Evolutionary conservation across 2,329 filamentous ascomycete genomes (phyloP), one percentile per base, ranked within the genome.

Genomic region (Coniochaeta hoffmannii): DNA sequence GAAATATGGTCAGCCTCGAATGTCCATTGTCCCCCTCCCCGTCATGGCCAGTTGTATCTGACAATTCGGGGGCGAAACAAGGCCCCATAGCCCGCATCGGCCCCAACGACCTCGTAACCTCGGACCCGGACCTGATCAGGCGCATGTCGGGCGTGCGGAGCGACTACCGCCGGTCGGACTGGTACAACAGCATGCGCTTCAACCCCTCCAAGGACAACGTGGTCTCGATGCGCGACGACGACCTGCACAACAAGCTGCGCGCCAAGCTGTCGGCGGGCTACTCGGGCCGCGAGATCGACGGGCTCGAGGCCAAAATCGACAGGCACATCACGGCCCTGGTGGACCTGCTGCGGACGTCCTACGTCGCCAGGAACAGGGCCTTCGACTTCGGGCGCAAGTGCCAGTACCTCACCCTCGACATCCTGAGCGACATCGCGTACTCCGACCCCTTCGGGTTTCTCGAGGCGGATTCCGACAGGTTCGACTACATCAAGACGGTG

Each of bases 341-440:
- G 17, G 34, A 53, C 17, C 32, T 53, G 17, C 24, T 53, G 14
- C 14, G 5, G 19, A 53, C 31, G 4, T 22, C n/a, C 4, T 53
- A 53, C 32, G 34, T 53, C 2, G 22, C 50, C 10, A 8, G 9
- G 19, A 30, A 38, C 24, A 76, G 76, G 50, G 59, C 70, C n/a
- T 67, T 78, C 61, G 75, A 80, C 58, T 61, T 79, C 31, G 69
- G 71, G 11, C 62, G 64, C 11, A 72, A 73, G 46, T 67, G 73
- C 4, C 72, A 75, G 28, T 78, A 70, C 66, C 73, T 78, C 53
- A 74, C 76, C 0, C 63, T 80, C 1, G 78, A 80, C 59, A 72
- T 78, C 24, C 74, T 81, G 53, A 75, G 70, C 44, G 70, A 71
- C 41, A 58, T 80, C 4, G 74, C 73, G 1, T 73, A 79, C 30